Evolutionary conservation across 1,139 yeast species (phyloP).

Genomic region (Yamadazyma dushanensis): DNA sequence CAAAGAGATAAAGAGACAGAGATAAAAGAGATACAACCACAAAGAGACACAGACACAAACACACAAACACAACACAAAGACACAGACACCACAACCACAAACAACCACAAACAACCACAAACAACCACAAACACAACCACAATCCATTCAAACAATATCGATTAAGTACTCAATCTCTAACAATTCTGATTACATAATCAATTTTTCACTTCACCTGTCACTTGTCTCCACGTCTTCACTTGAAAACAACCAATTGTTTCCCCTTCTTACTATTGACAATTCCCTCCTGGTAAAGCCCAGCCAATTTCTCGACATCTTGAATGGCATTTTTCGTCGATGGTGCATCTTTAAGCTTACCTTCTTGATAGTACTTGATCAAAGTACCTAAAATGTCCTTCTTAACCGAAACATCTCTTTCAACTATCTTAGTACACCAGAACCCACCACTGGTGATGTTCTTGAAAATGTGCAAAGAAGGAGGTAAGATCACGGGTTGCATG

Average conservation of each 20-base stretch:
- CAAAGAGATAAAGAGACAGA: too few species aligned
- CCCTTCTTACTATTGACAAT: slow-evolving; percentile 47
- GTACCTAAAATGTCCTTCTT: slow-evolving; percentile 61
- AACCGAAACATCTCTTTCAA: slow-evolving; percentile 60
- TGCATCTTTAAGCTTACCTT: slow-evolving; percentile 62
- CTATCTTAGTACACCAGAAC: slow-evolving; percentile 88
- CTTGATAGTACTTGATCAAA: slow-evolving; percentile 65
- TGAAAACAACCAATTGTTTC: slow-evolving; percentile 37
- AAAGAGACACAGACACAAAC: too few species aligned
- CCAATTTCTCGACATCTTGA: slow-evolving; percentile 46
- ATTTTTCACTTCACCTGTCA: too few species aligned
- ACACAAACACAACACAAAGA: too few species aligned
- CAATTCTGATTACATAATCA: too few species aligned
- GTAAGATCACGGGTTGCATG: slow-evolving; percentile 85
- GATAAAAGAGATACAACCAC: too few species aligned
- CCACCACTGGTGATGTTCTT: slow-evolving; percentile 85
- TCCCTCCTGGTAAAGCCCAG: slow-evolving; percentile 52
- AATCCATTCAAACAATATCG: too few species aligned
- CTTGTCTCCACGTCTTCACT: too few species aligned
- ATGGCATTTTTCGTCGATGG: slow-evolving; percentile 51
- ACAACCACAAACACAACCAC: too few species aligned
- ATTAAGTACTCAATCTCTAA: too few species aligned
- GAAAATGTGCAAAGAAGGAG: slow-evolving; percentile 87
- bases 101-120: too few species aligned
- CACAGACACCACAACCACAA: too few species aligned